Percentiles rank a stretch among this genome's conserved stretches.
phyloP scores from a whole-genome alignment of 83 land plant genomes.

The Picea abies region DNA sequence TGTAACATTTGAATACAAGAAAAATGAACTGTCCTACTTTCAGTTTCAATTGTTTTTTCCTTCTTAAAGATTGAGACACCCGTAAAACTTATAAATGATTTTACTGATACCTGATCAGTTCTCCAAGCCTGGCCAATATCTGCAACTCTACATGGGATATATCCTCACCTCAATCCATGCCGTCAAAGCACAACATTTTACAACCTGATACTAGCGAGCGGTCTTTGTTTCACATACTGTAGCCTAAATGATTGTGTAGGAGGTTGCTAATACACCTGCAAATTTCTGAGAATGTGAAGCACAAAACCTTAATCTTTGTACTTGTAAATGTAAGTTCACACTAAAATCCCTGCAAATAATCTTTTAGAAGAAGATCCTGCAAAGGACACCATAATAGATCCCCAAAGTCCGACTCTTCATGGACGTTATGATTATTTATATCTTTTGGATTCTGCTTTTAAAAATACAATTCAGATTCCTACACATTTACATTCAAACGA shows the following conservation, averaged over 20 bases:
- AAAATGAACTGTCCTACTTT: not conserved
- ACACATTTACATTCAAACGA: conserved; percentile 4
- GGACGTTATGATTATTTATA: not conserved
- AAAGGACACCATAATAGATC: not conserved
- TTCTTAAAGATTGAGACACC: not conserved
- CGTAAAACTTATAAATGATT: not conserved
- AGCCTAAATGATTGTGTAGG: not conserved
- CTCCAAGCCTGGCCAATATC: not conserved
- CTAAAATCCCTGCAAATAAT: no score
- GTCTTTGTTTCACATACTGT: not conserved
- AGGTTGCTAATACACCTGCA: not conserved
- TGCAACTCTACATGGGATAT: not conserved
- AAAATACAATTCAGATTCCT: not conserved
- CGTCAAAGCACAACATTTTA: not conserved
- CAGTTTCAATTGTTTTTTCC: not conserved
- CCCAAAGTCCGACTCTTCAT: not conserved
- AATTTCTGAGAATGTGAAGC: not conserved
- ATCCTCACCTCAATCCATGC: not conserved
- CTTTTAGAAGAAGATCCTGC: not conserved
- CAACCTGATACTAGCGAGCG: not conserved
- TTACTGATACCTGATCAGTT: not conserved
- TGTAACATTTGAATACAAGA: not conserved
- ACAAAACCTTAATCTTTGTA: not conserved
- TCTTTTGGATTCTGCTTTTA: not conserved
- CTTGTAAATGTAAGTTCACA: no score